Conservation (phyloP, 2,329 filamentous ascomycete species). For the Penicillium occitanis region DNA sequence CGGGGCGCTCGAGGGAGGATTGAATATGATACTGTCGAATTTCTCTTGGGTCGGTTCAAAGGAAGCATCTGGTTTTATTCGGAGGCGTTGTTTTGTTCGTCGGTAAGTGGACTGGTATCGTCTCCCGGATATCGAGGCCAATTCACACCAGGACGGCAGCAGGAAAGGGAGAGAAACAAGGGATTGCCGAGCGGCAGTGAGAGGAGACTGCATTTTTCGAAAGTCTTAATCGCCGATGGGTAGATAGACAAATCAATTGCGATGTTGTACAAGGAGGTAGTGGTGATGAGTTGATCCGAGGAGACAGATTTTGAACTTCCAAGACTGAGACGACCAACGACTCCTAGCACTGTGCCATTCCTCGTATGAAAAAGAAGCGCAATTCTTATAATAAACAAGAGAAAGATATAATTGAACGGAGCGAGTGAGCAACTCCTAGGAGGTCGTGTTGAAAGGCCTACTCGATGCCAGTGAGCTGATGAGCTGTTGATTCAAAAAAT, state of each 20-base stretch:
- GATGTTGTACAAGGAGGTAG: not conserved
- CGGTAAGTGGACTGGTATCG: constrained; percentile 53
- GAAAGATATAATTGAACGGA: not conserved
- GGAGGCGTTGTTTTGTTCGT: constrained; percentile 52
- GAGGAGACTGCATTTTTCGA: constrained; percentile 11
- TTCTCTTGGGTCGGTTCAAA: constrained; percentile 43
- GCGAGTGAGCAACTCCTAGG: not conserved
- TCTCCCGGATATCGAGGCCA: constrained; percentile 33
- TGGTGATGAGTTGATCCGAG: not conserved
- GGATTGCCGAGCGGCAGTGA: constrained; percentile 34
- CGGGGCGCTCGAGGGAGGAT: constrained; percentile 64
- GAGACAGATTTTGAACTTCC: not conserved
- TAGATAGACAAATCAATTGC: not conserved
- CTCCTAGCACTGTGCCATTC: constrained; percentile 7
- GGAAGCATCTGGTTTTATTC: constrained; percentile 54
- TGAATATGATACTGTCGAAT: constrained; percentile 62
- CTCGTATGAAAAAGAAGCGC: not conserved
- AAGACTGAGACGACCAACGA: not conserved
- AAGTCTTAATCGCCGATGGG: too few relatives aligned
- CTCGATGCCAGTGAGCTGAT: constrained; percentile 1
- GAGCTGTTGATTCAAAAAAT: constrained; percentile 15
- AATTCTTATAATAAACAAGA: not conserved
- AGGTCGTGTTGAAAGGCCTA: not conserved
- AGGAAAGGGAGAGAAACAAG: constrained; percentile 41
- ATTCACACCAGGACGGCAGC: constrained; percentile 39